Percentiles rank a stretch among this genome's conserved stretches.
Conservation (phyloP, 2,329 filamentous ascomycete genomes). For the Colletotrichum siamense region DNA sequence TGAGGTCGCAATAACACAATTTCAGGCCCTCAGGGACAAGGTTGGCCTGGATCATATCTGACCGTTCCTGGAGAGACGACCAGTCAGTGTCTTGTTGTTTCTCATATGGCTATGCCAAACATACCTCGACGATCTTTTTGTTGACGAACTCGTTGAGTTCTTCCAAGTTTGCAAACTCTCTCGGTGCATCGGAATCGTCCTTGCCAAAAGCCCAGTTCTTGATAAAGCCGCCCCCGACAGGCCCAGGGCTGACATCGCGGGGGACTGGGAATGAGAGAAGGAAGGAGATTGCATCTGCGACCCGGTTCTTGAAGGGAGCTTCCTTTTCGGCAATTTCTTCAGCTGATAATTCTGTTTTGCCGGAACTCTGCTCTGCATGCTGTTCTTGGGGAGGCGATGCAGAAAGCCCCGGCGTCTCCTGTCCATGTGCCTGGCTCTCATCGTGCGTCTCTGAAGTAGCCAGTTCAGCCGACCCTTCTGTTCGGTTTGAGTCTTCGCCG, state of each 20-base stretch:
- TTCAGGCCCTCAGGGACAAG: background rate
- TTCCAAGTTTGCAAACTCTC: background rate
- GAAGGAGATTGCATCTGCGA: background rate
- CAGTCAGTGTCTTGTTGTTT: background rate
- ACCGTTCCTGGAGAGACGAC: background rate
- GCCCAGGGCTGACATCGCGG: background rate
- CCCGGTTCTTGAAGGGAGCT: background rate
- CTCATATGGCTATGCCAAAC: rapidly evolving
- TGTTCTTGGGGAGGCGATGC: background rate
- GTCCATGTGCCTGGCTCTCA: background rate
- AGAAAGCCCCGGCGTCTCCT: background rate
- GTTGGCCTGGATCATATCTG: background rate
- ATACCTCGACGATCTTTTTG: background rate
- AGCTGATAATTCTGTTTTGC: background rate
- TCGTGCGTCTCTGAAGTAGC: background rate
- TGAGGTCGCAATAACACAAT: background rate
- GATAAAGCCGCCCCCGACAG: background rate
- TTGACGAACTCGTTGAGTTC: background rate
- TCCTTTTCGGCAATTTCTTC: background rate
- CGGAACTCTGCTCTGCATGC: background rate
- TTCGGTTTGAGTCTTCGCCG: rapidly evolving
- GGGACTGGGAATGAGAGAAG: background rate
- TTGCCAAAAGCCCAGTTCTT: background rate
- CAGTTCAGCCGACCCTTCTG: background rate
- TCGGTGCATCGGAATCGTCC: background rate